A percentile compares a stretch with the other conserved stretches of the same genome.
Conservation (phyloP, 1,284 basidiomycete species). For the Cryptococcus sp. region DNA sequence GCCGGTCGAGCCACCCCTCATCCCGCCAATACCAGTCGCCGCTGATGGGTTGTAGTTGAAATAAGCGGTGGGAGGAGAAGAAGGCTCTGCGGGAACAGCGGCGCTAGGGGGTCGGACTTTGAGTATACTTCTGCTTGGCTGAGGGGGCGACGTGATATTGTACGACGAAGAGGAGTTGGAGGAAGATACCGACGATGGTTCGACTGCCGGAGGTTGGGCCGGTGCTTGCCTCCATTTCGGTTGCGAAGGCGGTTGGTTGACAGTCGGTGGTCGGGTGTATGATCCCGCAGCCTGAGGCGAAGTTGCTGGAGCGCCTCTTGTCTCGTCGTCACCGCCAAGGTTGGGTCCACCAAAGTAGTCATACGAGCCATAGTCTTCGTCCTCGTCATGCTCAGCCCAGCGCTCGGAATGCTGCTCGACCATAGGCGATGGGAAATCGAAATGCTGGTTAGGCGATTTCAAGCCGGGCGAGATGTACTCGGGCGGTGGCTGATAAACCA, state of each 20-base stretch:
- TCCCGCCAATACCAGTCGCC: conserved; percentile 52
- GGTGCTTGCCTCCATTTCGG: conserved; percentile 45
- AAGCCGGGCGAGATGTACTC: conserved; percentile 45
- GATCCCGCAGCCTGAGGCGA: conserved; percentile 17
- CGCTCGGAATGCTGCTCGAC: conserved; percentile 41
- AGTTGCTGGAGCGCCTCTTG: conserved; percentile 1
- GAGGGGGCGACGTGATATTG: conserved; percentile 32
- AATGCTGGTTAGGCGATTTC: conserved; percentile 18
- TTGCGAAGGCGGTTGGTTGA: conserved; percentile 43
- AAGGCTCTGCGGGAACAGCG: conserved; percentile 28
- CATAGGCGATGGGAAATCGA: conserved; percentile 46
- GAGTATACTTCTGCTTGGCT: conserved; percentile 46
- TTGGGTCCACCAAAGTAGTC: conserved; percentile 67
- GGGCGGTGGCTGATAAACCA: conserved; percentile 71
- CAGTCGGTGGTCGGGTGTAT: conserved; percentile 33
- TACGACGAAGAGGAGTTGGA: conserved; percentile 32
- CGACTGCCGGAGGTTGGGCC: conserved; percentile 9
- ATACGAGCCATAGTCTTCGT: conserved; percentile 57
- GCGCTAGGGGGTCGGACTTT: conserved; percentile 44
- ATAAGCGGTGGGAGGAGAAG: conserved; percentile 37
- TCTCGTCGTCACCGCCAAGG: conserved; percentile 34
- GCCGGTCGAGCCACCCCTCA: conserved; percentile 30
- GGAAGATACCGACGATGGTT: conserved; percentile 24
- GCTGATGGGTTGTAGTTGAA: conserved; percentile 54
- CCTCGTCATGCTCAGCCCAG: conserved; percentile 44